Evolutionary conservation across 495 filamentous ascomycete species (phyloP).

Genomic region (Trichoderma asperelloides): DNA sequence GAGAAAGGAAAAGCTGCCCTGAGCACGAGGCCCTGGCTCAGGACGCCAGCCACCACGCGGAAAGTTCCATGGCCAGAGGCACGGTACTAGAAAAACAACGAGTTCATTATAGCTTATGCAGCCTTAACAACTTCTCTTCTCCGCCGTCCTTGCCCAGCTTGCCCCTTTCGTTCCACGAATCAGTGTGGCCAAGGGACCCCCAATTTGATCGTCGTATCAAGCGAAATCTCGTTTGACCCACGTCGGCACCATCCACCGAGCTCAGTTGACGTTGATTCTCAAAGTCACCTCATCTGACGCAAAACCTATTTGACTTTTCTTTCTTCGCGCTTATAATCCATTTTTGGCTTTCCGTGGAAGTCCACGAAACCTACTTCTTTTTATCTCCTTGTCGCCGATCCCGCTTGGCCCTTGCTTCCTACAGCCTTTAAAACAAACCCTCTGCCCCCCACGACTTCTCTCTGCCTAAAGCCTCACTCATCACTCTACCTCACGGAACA

Average conservation of each 20-base stretch:
- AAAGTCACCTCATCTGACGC: slow-evolving; percentile 2
- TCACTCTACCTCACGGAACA: neutral
- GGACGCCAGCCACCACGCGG: neutral
- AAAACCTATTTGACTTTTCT: neutral
- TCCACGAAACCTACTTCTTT: neutral
- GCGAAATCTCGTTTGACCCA: neutral
- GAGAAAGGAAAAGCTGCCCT: neutral
- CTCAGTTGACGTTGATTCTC: neutral
- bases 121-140: neutral
- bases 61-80: neutral
- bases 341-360: neutral
- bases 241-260: slow-evolving; percentile 1
- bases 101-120: neutral
- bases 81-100: neutral
- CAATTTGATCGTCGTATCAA: neutral
- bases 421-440: neutral
- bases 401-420: neutral
- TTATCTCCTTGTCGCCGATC: neutral
- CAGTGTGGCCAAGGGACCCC: neutral
- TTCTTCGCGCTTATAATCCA: neutral
- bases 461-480: neutral
- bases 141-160: neutral
- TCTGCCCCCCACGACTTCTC: neutral
- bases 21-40: neutral
- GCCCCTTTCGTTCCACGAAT: slow-evolving; percentile 5